Evolutionary conservation across 2,329 filamentous ascomycete genomes (phyloP), one percentile per base, ranked within the genome.

Genomic region (Cladosporium sp.): DNA sequence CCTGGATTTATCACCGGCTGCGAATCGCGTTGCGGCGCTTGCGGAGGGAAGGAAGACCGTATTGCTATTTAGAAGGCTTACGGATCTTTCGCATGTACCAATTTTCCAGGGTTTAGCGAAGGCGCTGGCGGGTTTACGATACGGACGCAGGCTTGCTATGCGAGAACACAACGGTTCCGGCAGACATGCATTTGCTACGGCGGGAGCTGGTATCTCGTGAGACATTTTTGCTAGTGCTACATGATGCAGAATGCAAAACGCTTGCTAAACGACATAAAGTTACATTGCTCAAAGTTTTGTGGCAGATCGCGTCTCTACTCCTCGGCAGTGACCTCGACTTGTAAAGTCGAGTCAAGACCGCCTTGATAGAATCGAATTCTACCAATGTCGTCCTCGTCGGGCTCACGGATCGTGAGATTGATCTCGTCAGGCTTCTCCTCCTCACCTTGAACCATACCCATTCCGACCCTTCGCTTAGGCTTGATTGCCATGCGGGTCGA

Each of bases 401-500:
- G 77, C 56, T 84, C 80, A 52, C 78, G 75, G 7, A 82, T 76
- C 12, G 73, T 71, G 5, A 83, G 72, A 63, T 84, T 79, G 42
- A 85, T 74, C 61, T 79, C 75, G 65, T 84, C 80, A 11, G 82
- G 73, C 63, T 78, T 76, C 42, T 82, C 77, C 15, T 64, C 70
- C 55, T 70, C 67, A 78, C 64, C 61, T 39, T 34, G 19, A 5
- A 70, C 20, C 68, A 73, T 37, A 8, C 19, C 34, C 58, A 57
- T 17, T 28, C 36, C 70, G 72, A 60, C 65, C 78, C 63, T 60
- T 30, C 79, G 66, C 64, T 76, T 73, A 5, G 77, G 75, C 47
- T 77, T 67, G 50, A 87, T 75, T 20, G 76, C 77, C n/a, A 80
- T 81, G 67, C 81, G 80, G 66, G 81, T 79, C 19, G 80, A 71